These are phyloP conservation scores for Trichothecium roseum DNA, from an alignment of 2,329 filamentous ascomycete genomes.

Conservation along the genomic window DNA sequence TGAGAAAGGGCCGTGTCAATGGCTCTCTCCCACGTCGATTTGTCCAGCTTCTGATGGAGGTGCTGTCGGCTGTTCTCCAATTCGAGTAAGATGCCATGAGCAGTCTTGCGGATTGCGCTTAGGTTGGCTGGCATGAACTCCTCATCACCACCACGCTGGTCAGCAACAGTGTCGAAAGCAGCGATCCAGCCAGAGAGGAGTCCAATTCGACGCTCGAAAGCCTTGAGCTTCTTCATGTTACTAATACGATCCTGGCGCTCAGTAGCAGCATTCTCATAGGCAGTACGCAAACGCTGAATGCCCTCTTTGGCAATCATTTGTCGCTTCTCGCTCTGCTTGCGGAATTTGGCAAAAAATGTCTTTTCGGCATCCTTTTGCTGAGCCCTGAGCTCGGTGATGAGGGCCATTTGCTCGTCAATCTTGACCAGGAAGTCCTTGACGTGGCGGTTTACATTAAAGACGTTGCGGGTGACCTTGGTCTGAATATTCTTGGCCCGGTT, in stretches of 20 bases:
- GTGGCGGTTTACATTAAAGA: slow-evolving; percentile 97
- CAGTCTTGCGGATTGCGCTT: slow-evolving; percentile 71
- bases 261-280: slow-evolving; percentile 69
- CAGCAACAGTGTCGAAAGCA: slow-evolving; percentile 77
- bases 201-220: slow-evolving; percentile 74
- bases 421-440: slow-evolving; percentile 99
- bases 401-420: slow-evolving; percentile 95
- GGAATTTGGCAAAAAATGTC: slow-evolving; percentile 76
- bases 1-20: slow-evolving; percentile 84
- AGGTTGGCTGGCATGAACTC: slow-evolving; percentile 59
- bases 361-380: slow-evolving; percentile 85
- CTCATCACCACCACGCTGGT: slow-evolving; percentile 47
- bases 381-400: slow-evolving; percentile 91
- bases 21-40: slow-evolving; percentile 75
- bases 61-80: slow-evolving; percentile 85
- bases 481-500: slow-evolving; percentile 99
- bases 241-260: slow-evolving; percentile 72
- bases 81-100: slow-evolving; percentile 79
- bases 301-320: slow-evolving; percentile 68
- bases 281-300: slow-evolving; percentile 64
- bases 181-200: slow-evolving; percentile 88
- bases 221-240: slow-evolving; percentile 72
- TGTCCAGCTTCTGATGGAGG: slow-evolving; percentile 73
- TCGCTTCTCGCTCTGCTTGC: slow-evolving; percentile 80
- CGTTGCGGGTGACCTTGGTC: slow-evolving; percentile 97